Percentiles rank a stretch among this genome's conserved stretches.
phyloP scores from a whole-genome alignment of 1,139 yeast genomes.

The Blastobotrys aristatus region DNA sequence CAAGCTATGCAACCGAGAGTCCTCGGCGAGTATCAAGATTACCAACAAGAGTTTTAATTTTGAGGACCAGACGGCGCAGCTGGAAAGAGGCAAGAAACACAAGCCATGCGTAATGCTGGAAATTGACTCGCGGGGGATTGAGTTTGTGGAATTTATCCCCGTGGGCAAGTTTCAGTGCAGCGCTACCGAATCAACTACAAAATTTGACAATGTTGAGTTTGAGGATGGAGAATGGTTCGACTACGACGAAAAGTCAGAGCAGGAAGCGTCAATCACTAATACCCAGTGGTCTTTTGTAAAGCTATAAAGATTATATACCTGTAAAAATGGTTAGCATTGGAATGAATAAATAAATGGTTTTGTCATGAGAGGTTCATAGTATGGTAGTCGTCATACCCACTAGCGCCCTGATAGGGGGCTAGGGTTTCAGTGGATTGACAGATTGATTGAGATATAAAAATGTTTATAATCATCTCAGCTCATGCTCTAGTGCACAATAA shows the following conservation, averaged over 20 bases:
- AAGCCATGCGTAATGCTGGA: constrained; percentile 47
- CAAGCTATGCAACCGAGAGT: constrained; percentile 53
- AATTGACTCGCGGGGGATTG: constrained; percentile 84
- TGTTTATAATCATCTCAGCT: constrained; percentile 25
- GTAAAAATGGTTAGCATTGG: not conserved
- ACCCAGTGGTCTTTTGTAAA: constrained; percentile 52
- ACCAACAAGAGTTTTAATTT: constrained; percentile 30
- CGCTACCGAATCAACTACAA: constrained; percentile 49
- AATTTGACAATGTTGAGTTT: constrained; percentile 62
- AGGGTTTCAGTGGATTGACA: constrained; percentile 33
- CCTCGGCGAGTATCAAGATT: constrained; percentile 30
- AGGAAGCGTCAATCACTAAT: constrained; percentile 78
- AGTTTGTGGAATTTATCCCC: constrained; percentile 51
- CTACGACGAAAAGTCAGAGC: constrained; percentile 79
- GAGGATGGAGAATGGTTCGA: constrained; percentile 91
- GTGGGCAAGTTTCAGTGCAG: constrained; percentile 58
- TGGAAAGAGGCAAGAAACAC: constrained; percentile 26
- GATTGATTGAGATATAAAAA: constrained; percentile 22
- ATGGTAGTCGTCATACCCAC: constrained; percentile 2
- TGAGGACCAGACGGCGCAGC: constrained; percentile 35
- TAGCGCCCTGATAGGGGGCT: not conserved
- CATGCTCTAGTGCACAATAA: not conserved
- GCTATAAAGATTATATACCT: constrained; percentile 8
- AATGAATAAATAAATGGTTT: not conserved
- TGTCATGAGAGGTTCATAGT: not conserved